phyloP scores from a whole-genome alignment of 495 filamentous ascomycete species.

The Trichoderma orchidacearum region DNA sequence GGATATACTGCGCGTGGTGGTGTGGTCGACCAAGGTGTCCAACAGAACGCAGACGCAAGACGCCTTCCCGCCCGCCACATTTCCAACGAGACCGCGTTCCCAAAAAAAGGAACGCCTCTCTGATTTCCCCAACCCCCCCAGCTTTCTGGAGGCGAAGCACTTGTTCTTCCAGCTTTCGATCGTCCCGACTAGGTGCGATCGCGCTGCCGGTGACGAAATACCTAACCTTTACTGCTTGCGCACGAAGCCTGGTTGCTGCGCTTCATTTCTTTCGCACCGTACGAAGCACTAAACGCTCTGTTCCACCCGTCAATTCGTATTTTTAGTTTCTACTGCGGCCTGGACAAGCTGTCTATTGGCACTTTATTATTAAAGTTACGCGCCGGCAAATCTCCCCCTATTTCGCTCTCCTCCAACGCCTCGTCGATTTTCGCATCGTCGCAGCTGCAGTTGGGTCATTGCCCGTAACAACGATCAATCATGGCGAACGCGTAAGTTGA shows the following conservation, averaged over 20 bases:
- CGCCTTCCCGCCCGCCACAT: background rate
- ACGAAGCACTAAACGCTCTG: no score
- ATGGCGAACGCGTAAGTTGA: slow-evolving; percentile 3
- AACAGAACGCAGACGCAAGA: background rate
- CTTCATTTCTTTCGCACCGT: no score
- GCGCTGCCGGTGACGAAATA: no score
- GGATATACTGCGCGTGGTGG: no score
- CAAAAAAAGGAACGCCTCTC: no score
- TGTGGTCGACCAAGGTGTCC: background rate
- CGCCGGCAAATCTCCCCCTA: background rate
- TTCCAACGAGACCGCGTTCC: background rate
- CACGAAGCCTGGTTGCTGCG: no score
- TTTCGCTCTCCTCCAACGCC: background rate
- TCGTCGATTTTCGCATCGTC: background rate
- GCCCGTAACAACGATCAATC: background rate
- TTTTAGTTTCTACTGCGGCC: background rate
- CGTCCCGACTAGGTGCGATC: no score
- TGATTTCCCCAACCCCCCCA: no score
- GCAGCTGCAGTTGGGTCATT: background rate
- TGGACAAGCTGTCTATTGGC: background rate
- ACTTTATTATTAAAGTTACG: background rate
- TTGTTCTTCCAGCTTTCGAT: no score
- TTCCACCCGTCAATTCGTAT: no score
- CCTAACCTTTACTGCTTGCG: no score
- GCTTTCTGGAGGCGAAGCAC: no score